Base-by-base conservation (phyloP, 202 grass and related monocot genomes). In the Hordeum pubiflorum region DNA sequence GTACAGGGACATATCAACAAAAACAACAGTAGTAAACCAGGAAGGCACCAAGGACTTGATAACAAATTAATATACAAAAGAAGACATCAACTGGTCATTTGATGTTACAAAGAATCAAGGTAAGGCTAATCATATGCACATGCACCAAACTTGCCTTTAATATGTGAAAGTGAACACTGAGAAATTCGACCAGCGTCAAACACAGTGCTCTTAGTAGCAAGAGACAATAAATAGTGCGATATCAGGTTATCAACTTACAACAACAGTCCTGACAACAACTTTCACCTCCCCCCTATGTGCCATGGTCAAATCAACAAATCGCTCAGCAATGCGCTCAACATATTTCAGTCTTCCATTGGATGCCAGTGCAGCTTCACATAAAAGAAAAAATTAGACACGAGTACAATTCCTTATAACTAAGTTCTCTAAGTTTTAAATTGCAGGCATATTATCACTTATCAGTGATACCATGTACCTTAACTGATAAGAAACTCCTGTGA, bases 231-330 rank as follows among this genome's bases (percentile, higher is more conserved):
- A 72, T 14, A 12, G 9, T 15, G 34, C 7, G 80, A 79, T 12
- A 82, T 82, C 9, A 63, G 18, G 69, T 63, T 14, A 85, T 74
- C 20, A 74, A 88, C 96, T 88, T 95, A 99, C 96, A 83, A 90
- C 69, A 59, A 91, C 92, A 78, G 92, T 85, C 84, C 89, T 93
- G 74, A 99, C 90, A 55, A 89, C 62, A 7, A 95, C 88, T 81
- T 95, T 99, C 82, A 99, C 87, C 81, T 99, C 96, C 40, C 92
- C 90, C 78, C 72, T 93, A 43, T 99, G 87, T 81, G 90, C 89
- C 96, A 93, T 99, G 74, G 86, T 90, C 96, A 99, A 90, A 56
- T 99, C 96, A 91, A 88, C 61, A 87, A 91, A 95, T 70, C 92
- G 91, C 88, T 89, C 93, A 3, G 87, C 58, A 85, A 99, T 93